These are phyloP conservation scores for Dothidotthia symphoricarpi DNA, from an alignment of 2,329 filamentous ascomycete species.

Conservation along the genomic window DNA sequence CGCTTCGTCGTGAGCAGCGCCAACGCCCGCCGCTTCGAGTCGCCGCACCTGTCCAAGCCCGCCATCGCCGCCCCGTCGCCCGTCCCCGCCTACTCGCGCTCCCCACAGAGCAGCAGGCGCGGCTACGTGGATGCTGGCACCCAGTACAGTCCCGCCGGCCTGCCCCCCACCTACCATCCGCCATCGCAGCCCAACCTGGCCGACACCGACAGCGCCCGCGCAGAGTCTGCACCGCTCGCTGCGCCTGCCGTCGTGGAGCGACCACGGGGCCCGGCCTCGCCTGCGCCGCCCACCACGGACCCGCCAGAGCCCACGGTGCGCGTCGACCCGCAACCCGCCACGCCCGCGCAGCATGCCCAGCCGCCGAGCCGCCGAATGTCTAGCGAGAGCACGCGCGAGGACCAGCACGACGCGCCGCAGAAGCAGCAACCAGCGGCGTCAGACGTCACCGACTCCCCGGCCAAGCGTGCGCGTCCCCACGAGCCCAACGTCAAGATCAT, in stretches of 20 bases:
- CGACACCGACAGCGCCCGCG: constrained; percentile 1
- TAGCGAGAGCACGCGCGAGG: constrained; percentile 11
- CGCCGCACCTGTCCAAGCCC: constrained; percentile 22
- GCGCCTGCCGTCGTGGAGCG: constrained; percentile 20
- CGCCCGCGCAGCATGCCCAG: constrained; percentile 20
- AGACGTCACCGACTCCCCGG: constrained; percentile 23
- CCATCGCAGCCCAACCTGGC: constrained; percentile 8
- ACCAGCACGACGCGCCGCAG: constrained; percentile 3
- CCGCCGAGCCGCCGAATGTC: constrained; percentile 11
- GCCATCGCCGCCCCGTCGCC: constrained; percentile 25
- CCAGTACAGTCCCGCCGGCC: constrained; percentile 55
- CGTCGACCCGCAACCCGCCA: constrained; percentile 31
- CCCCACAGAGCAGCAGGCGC: constrained; percentile 33
- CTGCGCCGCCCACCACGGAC: constrained; percentile 33
- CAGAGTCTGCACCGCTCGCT: constrained; percentile 10
- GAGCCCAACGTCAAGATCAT: constrained; percentile 56
- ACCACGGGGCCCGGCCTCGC: constrained; percentile 35
- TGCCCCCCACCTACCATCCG: constrained; percentile 45
- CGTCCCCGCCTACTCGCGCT: constrained; percentile 20
- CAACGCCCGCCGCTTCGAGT: constrained; percentile 30
- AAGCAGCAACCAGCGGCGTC: not conserved
- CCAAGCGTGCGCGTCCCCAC: constrained; percentile 34
- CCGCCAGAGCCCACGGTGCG: constrained; percentile 38
- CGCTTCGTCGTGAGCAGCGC: constrained; percentile 35
- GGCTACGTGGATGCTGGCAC: constrained; percentile 52